A percentile compares a stretch with the other conserved stretches of the same genome.
These are phyloP conservation scores for Gomphus bonarii DNA, from an alignment of 1,284 basidiomycete genomes.

Conservation along the genomic window DNA sequence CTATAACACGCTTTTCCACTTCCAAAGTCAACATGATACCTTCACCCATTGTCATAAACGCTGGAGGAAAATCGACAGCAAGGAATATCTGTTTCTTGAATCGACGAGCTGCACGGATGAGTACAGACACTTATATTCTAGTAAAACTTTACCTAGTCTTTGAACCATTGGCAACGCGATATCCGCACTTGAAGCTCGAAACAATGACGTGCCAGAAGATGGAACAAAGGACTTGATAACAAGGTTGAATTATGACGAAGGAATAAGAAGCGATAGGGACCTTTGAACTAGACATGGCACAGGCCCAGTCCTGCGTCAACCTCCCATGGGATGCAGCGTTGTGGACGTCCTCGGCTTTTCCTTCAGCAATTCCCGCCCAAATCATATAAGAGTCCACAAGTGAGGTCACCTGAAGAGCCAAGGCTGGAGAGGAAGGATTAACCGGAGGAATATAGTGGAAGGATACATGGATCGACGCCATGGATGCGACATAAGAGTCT, in stretches of 20 bases:
- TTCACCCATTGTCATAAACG: slow-evolving; percentile 31
- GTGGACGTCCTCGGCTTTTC: slow-evolving; percentile 35
- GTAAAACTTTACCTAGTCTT: slow-evolving; percentile 52
- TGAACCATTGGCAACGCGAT: slow-evolving; percentile 64
- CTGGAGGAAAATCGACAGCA: slow-evolving; percentile 51
- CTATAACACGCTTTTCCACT: slow-evolving; percentile 48
- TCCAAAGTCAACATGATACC: slow-evolving; percentile 37
- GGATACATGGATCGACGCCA: not conserved
- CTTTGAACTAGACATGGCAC: slow-evolving; percentile 60
- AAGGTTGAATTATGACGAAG: not conserved
- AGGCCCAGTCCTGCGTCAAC: slow-evolving; percentile 72
- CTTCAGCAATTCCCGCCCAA: slow-evolving; percentile 63
- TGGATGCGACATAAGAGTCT: not conserved
- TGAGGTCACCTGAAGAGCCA: slow-evolving; percentile 60
- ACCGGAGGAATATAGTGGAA: slow-evolving; percentile 19
- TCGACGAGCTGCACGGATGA: slow-evolving; percentile 39
- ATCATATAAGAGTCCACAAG: slow-evolving; percentile 71
- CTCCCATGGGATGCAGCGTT: slow-evolving; percentile 40
- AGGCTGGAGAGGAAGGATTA: slow-evolving; percentile 41
- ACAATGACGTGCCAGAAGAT: slow-evolving; percentile 54
- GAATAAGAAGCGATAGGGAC: slow-evolving; percentile 18
- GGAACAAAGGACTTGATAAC: slow-evolving; percentile 26
- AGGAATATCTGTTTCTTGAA: slow-evolving; percentile 60
- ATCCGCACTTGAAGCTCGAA: slow-evolving; percentile 54
- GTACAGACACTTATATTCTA: not conserved